A percentile compares a stretch with the other conserved stretches of the same genome.
Conservation (phyloP, 768 basidiomycete genomes). For the Macrolepiota fuliginosa region DNA sequence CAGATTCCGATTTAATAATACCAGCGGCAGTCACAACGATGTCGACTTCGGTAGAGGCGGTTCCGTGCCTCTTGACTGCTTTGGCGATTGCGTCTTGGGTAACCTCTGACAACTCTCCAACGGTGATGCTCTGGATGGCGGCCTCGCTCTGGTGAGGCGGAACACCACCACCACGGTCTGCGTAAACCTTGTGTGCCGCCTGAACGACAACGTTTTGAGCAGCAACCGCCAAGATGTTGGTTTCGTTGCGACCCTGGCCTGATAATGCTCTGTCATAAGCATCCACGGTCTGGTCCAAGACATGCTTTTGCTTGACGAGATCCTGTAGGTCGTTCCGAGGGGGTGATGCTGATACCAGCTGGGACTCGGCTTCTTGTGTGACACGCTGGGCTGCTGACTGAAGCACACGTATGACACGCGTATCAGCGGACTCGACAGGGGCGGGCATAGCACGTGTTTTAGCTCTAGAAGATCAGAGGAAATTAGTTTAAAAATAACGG, state of each 20-base stretch:
- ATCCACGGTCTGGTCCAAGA: slow-evolving; percentile 65
- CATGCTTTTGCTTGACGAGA: slow-evolving; percentile 79
- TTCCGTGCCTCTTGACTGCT: slow-evolving; percentile 75
- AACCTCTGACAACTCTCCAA: slow-evolving; percentile 49
- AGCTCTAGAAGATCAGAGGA: background rate
- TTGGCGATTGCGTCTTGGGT: slow-evolving; percentile 72
- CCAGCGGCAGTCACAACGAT: slow-evolving; percentile 71
- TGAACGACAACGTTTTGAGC: slow-evolving; percentile 81
- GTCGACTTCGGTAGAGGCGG: slow-evolving; percentile 74
- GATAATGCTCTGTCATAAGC: slow-evolving; percentile 72
- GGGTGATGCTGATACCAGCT: slow-evolving; percentile 51
- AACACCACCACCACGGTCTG: slow-evolving; percentile 40
- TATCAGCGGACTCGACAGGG: slow-evolving; percentile 42
- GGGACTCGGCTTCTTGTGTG: slow-evolving; percentile 68
- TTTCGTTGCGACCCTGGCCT: slow-evolving; percentile 49
- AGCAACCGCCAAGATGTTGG: slow-evolving; percentile 65
- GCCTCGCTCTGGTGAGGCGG: slow-evolving; percentile 36
- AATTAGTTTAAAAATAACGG: background rate
- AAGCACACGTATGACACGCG: slow-evolving; percentile 74
- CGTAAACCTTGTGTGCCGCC: slow-evolving; percentile 68
- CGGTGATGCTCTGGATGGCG: slow-evolving; percentile 48
- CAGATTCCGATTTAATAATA: slow-evolving; percentile 38
- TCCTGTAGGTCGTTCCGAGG: slow-evolving; percentile 54
- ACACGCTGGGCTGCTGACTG: slow-evolving; percentile 77
- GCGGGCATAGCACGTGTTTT: slow-evolving; percentile 9